Evolutionary conservation across 208 protist genomes (phyloP).

Genomic region (Polymyxa betae): DNA sequence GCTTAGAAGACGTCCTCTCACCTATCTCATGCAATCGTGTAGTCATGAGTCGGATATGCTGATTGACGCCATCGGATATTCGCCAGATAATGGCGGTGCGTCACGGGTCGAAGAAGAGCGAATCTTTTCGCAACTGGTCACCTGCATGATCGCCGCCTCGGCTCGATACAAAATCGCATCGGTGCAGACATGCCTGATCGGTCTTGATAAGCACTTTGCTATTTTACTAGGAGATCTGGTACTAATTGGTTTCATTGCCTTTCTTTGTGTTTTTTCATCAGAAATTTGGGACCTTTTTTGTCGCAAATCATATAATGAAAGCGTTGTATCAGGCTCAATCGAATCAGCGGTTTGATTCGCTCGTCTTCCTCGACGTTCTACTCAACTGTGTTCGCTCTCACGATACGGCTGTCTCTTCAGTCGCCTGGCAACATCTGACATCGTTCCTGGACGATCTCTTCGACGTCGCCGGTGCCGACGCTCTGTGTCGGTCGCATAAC

Average conservation of each 20-base stretch:
- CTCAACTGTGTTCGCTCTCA: background rate
- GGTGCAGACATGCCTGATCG: background rate
- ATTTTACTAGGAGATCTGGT: background rate
- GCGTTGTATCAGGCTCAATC: background rate
- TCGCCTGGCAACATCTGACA: background rate
- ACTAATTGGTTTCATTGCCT: background rate
- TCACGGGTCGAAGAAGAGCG: constrained; percentile 15
- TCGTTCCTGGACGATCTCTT: background rate
- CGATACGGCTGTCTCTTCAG: background rate
- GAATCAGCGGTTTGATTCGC: background rate
- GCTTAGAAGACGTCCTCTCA: background rate
- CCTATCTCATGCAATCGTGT: background rate
- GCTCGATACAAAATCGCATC: background rate
- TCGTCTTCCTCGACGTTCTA: background rate
- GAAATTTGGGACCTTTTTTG: background rate
- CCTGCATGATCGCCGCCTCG: background rate
- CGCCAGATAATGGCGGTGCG: background rate
- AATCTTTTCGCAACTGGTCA: background rate
- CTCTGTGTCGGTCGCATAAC: background rate
- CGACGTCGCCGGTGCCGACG: background rate
- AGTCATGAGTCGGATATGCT: background rate
- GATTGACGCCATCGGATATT: background rate
- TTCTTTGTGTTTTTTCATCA: background rate
- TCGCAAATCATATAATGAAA: background rate
- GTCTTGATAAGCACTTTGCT: background rate